Evolutionary conservation across 345 rosid genomes (phyloP), one percentile per base, ranked within the genome.

Genomic region (Barbarea vulgaris): DNA sequence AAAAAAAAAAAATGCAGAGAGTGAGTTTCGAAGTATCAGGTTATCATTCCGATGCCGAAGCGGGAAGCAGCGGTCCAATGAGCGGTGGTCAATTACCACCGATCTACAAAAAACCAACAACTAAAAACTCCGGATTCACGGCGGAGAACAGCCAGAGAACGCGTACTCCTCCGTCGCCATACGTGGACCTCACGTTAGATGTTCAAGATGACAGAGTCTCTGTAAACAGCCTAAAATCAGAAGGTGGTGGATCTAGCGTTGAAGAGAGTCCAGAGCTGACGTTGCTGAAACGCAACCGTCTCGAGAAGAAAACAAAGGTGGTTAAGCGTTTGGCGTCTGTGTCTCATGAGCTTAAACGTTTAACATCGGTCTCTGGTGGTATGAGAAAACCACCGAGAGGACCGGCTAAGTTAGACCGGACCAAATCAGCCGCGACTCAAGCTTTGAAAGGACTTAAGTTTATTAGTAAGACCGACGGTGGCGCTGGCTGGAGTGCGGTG

Each of bases 371-470:
- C 42, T 74, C 88, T 6, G 73, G 73, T 36, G 69, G 70, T 9
- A 31, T 51, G 4, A 72, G 21, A 34, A 84, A 73, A 65, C 68
- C 82, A 30, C 81, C 84, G 1, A 42, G 78, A 1, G 76, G 76
- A 3, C 79, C 62, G 61, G 74, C 83, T 48, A 84, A 81, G 51
- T 86, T 88, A 25, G 93, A 88, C 75, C 71, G 96, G 81, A 81
- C 85, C 0, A 90, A 87, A 75, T 76, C 96, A 0, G 91, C 91
- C 0, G 96, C 91, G 0, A 56, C 83, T 75, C 81, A 77, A 28
- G 93, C 93, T 21, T 58, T 90, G 76, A 88, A 85, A 6, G 96
- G 96, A 0, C 90, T 90, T 9, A 85, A 90, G 87, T 90, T 90
- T 44, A 88, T 90, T 10, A 88, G 90, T 76, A 88, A 85, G 69